Evolutionary conservation across 192 early-diverging fungal species (phyloP).

Genomic region (Linnemannia elongata): DNA sequence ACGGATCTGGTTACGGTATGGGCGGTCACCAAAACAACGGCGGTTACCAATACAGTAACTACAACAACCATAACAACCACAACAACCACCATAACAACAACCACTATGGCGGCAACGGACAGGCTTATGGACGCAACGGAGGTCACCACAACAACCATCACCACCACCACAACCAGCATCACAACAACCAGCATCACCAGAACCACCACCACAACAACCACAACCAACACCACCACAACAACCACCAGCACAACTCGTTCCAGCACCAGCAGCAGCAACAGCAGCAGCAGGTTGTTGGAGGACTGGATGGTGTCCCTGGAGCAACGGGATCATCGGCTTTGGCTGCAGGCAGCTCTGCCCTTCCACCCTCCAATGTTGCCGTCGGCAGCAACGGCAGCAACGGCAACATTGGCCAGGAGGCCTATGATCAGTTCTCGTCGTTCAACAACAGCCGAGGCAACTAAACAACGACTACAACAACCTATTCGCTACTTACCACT

Average conservation of each 20-base stretch:
- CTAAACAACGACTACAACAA: neutral
- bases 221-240: conserved; percentile 33
- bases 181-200: conserved; percentile 22
- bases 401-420: conserved; percentile 39
- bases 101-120: conserved; percentile 46
- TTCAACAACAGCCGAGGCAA: conserved; percentile 30
- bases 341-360: conserved; percentile 51
- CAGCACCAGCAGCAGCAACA: conserved; percentile 17
- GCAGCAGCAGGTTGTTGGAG: conserved; percentile 29
- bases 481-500: neutral
- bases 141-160: conserved; percentile 55
- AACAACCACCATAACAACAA: conserved; percentile 30
- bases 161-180: conserved; percentile 58
- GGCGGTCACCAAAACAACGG: conserved; percentile 53
- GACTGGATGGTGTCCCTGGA: conserved; percentile 36
- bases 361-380: conserved; percentile 32
- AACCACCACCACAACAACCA: conserved; percentile 36
- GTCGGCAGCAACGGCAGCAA: conserved; percentile 31
- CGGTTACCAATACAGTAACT: conserved; percentile 46
- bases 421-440: conserved; percentile 37
- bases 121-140: conserved; percentile 42
- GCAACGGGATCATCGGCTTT: conserved; percentile 45
- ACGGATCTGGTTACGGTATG: conserved; percentile 47
- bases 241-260: conserved; percentile 25
- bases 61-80: conserved; percentile 48